These are phyloP conservation scores for Zygosaccharomyces gambellarensis DNA, from an alignment of 805 yeast species.

Conservation along the genomic window DNA sequence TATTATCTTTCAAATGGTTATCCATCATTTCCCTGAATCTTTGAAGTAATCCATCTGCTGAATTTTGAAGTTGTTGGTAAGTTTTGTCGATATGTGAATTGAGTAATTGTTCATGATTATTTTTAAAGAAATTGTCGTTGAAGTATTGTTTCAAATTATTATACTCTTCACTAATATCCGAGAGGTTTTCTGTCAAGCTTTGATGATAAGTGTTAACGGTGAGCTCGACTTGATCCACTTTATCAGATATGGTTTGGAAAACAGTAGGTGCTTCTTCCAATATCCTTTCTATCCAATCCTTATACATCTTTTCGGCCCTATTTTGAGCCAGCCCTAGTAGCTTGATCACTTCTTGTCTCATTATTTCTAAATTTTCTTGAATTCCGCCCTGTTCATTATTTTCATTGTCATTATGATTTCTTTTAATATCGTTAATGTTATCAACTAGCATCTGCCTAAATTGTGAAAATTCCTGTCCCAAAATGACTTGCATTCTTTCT, in stretches of 20 bases:
- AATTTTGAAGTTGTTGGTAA: constrained; percentile 21
- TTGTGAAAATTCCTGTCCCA: constrained; percentile 22
- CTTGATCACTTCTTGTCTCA: constrained; percentile 19
- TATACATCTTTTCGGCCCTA: constrained; percentile 22
- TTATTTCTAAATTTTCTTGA: constrained; percentile 15
- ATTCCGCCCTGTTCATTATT: constrained; percentile 12
- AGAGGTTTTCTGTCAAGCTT: constrained; percentile 25
- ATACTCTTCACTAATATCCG: constrained; percentile 32
- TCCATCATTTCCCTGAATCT: constrained; percentile 23
- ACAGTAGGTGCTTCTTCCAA: constrained; percentile 23
- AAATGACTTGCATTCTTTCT: constrained; percentile 19
- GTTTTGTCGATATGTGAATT: constrained; percentile 24
- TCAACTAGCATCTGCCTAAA: constrained; percentile 17
- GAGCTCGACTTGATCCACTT: constrained; percentile 18
- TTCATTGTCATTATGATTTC: constrained; percentile 1
- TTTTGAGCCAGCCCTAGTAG: constrained; percentile 17
- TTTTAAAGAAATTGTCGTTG: constrained; percentile 29
- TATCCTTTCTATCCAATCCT: constrained; percentile 23
- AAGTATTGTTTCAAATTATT: constrained; percentile 31
- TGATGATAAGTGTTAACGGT: constrained; percentile 18
- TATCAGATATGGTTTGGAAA: constrained; percentile 18
- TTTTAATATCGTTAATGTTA: constrained; percentile 16
- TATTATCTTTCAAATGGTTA: constrained; percentile 23
- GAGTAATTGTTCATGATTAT: constrained; percentile 25
- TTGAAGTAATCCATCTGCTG: constrained; percentile 22